A percentile compares a stretch with the other conserved stretches of the same genome.
phyloP scores from a whole-genome alignment of 129 eudicot species.

The Lactuca sativa region DNA sequence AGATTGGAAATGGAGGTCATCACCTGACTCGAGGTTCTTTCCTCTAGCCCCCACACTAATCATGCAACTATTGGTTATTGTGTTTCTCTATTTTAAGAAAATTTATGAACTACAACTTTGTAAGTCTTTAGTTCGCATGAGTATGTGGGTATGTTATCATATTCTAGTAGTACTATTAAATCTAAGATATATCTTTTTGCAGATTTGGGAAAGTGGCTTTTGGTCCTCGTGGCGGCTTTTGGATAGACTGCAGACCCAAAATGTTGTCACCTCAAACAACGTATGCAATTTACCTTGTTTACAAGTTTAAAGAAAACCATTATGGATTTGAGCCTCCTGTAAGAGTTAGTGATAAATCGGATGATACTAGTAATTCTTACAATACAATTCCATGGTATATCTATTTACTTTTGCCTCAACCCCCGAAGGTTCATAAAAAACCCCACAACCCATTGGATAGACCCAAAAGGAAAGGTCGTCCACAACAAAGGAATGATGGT shows the following conservation, averaged over 20 bases:
- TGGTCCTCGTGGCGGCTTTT: too few relatives aligned
- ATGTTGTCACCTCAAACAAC: neutral
- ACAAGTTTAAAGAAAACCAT: neutral
- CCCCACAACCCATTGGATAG: neutral
- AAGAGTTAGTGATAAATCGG: neutral
- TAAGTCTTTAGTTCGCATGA: too few relatives aligned
- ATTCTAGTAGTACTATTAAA: too few relatives aligned
- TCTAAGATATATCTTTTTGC: neutral
- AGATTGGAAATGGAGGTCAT: neutral
- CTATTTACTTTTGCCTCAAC: conserved; percentile 4
- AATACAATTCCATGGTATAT: neutral
- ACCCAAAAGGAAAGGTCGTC: neutral
- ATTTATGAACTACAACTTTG: too few relatives aligned
- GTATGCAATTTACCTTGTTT: conserved; percentile 18
- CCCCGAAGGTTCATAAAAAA: conserved; percentile 7
- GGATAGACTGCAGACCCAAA: too few relatives aligned
- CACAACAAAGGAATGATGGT: conserved; percentile 13
- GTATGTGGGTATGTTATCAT: too few relatives aligned
- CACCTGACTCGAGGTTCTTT: conserved; percentile 15
- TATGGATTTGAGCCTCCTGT: neutral
- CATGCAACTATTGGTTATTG: too few relatives aligned
- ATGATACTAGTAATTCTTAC: neutral
- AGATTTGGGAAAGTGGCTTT: conserved; percentile 5
- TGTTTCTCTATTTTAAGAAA: too few relatives aligned
- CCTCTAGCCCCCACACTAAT: neutral